Conservation (phyloP, 2,329 filamentous ascomycete species). For the Penicillium sp. region DNA sequence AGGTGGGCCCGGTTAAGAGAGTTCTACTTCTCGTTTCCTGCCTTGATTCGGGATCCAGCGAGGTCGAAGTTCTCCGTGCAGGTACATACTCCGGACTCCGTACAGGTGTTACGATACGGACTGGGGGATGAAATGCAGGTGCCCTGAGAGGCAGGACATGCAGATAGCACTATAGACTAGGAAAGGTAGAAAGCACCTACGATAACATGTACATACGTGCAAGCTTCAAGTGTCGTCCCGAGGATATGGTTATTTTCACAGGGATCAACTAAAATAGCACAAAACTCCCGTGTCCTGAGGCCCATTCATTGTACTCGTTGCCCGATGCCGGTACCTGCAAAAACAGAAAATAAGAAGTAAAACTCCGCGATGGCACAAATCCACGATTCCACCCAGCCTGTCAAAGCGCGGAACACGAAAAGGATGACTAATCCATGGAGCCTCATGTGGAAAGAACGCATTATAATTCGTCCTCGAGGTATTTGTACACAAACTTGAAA, state of each 20-base stretch:
- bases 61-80: not conserved
- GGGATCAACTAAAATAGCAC: constrained; percentile 13
- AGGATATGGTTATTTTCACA: not conserved
- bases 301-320: constrained; percentile 32
- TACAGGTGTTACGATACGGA: not conserved
- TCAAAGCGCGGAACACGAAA: constrained; percentile 2
- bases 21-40: not conserved
- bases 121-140: no score
- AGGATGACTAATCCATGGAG: not conserved
- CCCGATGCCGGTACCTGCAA: constrained; percentile 17
- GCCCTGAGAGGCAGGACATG: not conserved
- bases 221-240: not conserved
- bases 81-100: no score
- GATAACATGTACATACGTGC: not conserved
- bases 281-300: constrained; percentile 29
- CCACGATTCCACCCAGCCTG: constrained; percentile 7
- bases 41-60: not conserved
- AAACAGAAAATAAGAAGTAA: constrained; percentile 5
- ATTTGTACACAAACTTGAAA: constrained; percentile 98
- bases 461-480: constrained; percentile 86
- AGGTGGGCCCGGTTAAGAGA: not conserved
- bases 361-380: constrained; percentile 13
- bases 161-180: not conserved
- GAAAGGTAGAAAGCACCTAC: not conserved
- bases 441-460: constrained; percentile 9